Percentiles rank a stretch among this genome's conserved stretches.
Conservation (phyloP, 2,329 filamentous ascomycete species). For the Aspergillus sp. region DNA sequence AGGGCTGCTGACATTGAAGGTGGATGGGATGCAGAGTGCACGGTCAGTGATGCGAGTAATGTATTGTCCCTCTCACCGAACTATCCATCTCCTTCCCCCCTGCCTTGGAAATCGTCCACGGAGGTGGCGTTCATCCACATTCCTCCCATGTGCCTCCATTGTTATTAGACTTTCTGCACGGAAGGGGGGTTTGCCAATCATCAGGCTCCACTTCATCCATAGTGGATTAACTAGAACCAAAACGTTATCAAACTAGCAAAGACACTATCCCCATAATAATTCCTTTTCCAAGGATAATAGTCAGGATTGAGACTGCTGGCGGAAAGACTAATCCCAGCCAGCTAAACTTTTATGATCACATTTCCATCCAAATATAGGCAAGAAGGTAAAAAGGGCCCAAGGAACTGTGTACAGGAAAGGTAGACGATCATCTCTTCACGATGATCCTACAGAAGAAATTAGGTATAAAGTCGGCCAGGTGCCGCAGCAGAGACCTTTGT, state of each 20-base stretch:
- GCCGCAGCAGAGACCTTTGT: slow-evolving; percentile 13
- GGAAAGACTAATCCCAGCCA: background rate
- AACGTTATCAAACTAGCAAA: background rate
- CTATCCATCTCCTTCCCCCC: background rate
- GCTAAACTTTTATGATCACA: slow-evolving; percentile 9
- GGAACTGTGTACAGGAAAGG: slow-evolving; percentile 17
- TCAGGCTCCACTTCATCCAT: background rate
- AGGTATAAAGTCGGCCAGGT: slow-evolving; percentile 16
- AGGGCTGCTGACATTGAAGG: too few species aligned
- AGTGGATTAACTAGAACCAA: background rate
- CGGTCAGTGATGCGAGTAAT: too few species aligned
- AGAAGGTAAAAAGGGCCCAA: slow-evolving; percentile 9
- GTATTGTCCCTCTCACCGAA: background rate
- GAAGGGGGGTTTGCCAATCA: background rate
- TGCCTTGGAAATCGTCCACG: background rate
- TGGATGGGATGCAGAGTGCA: background rate
- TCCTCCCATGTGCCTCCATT: background rate
- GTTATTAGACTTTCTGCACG: background rate
- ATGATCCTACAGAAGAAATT: slow-evolving; percentile 15
- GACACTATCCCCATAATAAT: background rate
- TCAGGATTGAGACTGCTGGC: background rate
- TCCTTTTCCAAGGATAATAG: background rate
- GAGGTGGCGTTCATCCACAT: background rate
- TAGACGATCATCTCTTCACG: slow-evolving; percentile 11
- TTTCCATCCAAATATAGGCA: slow-evolving; percentile 1